These are phyloP conservation scores for Fusarium haematococcum DNA, from an alignment of 2,329 filamentous ascomycete species.

Conservation along the genomic window DNA sequence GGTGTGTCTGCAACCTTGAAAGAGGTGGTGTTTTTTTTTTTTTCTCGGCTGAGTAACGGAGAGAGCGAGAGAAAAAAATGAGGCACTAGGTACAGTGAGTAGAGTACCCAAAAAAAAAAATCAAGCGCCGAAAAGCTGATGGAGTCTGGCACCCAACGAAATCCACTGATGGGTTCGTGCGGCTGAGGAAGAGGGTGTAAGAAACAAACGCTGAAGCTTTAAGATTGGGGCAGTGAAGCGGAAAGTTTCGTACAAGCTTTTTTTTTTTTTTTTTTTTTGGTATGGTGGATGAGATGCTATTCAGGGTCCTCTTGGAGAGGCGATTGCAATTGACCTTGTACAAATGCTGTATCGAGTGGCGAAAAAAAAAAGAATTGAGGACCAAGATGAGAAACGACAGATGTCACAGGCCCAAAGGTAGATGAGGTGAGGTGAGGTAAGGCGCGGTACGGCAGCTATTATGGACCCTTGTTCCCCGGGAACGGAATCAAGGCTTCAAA, in stretches of 20 bases:
- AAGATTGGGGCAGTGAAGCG: neutral
- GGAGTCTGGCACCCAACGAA: neutral
- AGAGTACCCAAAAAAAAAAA: neutral
- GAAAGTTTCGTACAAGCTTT: neutral
- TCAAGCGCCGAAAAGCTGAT: conserved; percentile 31
- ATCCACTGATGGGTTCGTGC: neutral
- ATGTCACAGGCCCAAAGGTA: neutral
- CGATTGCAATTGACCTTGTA: neutral
- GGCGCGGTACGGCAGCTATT: neutral
- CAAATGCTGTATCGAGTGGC: neutral
- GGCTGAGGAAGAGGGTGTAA: conserved; percentile 1
- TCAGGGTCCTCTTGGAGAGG: neutral
- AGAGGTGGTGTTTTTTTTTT: conserved; percentile 36
- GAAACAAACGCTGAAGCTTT: neutral
- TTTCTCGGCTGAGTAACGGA: conserved; percentile 38
- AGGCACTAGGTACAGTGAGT: conserved; percentile 25
- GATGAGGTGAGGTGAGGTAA: neutral
- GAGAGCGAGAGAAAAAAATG: conserved; percentile 16
- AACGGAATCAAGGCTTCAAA: conserved; percentile 7
- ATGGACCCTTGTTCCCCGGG: neutral
- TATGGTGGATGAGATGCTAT: conserved; percentile 1
- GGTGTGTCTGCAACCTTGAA: neutral
- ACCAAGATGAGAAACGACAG: neutral
- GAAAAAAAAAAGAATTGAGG: neutral
- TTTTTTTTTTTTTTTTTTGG: neutral